Base-by-base conservation (phyloP, 176 grass and related monocot genomes). In the Juncus inflexus region DNA sequence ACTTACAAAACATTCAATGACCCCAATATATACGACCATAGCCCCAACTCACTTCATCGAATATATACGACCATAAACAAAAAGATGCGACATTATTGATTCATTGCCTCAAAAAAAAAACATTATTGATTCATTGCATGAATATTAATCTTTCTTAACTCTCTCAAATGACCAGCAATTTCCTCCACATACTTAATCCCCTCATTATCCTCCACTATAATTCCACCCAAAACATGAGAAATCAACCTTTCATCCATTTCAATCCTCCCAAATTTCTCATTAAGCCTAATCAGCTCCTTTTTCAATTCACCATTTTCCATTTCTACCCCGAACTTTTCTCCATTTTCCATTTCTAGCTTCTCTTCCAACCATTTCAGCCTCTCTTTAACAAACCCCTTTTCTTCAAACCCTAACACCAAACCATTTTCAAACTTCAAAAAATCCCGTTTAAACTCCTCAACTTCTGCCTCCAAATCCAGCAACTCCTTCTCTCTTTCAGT, bases 401-500 rank as follows among this genome's bases (percentile, higher is more conserved):
- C 67, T 42, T 45, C 43, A 47, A 6, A 47, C 14, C 14, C 54
- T 52, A 13, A 71, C 9, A 15, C 52, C 67, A 52, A 58, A 12
- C 8, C 9, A 42, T 71, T 71, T 71, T 52, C 58, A 52, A 47
- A 71, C 28, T 59, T 71, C 67, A 2, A 41, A 59, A 71, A 71
- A 19, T 41, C 67, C 38, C 39, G 41, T 16, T 71, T 71, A 52
- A 59, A 71, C 4, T 71, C 67, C n/a, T 13, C 54, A 47, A 99
- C 60, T 52, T 92, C 85, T 35, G 69, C 60, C 81, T 99, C 80
- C 37, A 90, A 35, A 72, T 90, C 83, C 35, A 79, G 70, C 68
- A 92, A 67, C 80, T 86, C 77, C 64, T 99, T 80, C 60, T 92
- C 88, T 61, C 77, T 99, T 51, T 92, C 61, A 79, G 76, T 69